Conservation (phyloP, 441 rosid genomes). For the Adansonia gregorii region DNA sequence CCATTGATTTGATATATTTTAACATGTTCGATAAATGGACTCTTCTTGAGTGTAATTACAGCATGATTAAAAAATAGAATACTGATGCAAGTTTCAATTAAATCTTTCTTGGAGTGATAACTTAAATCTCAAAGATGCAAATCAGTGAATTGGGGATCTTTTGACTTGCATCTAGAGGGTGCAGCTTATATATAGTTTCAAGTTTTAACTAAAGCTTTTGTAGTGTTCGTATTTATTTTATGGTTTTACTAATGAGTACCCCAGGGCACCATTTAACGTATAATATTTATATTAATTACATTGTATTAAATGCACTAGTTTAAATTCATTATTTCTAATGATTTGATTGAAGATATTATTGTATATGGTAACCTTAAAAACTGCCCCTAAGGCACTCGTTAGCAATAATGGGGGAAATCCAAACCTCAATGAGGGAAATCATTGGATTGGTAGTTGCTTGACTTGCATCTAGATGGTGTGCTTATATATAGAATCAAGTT, state of each 20-base stretch:
- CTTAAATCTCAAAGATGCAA: conserved; percentile 24
- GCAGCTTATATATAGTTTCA: neutral
- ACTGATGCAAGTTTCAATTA: conserved; percentile 10
- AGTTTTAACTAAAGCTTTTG: neutral
- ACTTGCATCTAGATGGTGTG: conserved; percentile 6
- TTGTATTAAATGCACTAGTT: neutral
- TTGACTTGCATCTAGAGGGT: conserved; percentile 12
- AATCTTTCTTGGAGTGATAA: neutral
- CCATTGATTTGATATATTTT: neutral
- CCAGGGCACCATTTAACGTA: neutral
- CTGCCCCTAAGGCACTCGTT: neutral
- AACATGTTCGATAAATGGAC: conserved; percentile 1
- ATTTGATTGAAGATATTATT: conserved; percentile 2
- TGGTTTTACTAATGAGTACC: neutral
- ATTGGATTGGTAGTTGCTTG: neutral
- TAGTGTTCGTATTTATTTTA: neutral
- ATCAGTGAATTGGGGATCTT: neutral
- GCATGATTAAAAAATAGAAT: neutral
- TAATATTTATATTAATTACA: neutral
- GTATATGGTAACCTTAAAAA: neutral
- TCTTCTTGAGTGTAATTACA: neutral
- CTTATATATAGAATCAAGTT: conserved; percentile 1
- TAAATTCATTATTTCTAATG: neutral
- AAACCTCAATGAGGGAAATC: conserved; percentile 22
- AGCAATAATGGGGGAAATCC: neutral